Percentiles rank a stretch among this genome's conserved stretches.
Conservation (phyloP, 164 flowering plant species). For the Tinospora cordifolia region DNA sequence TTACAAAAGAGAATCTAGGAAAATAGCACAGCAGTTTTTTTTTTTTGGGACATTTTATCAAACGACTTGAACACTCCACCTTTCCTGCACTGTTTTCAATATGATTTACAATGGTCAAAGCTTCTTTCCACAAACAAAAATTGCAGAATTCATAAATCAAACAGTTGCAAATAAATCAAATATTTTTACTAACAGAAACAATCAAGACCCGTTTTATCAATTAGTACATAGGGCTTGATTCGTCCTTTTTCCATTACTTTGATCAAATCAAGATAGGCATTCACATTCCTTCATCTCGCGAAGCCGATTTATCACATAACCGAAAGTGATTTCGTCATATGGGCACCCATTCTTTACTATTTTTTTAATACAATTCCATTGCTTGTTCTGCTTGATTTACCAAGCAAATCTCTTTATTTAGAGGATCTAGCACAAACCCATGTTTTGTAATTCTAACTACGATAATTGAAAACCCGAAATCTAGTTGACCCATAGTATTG, state of each 20-base stretch:
- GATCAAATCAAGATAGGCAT: not conserved
- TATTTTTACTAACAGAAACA: too few species aligned
- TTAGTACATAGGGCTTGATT: not conserved
- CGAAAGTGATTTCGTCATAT: constrained; percentile 1
- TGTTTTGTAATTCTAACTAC: not conserved
- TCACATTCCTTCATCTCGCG: not conserved
- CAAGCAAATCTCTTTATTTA: not conserved
- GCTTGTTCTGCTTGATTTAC: not conserved
- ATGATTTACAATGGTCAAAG: not conserved
- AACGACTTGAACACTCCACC: not conserved
- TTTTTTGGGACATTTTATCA: not conserved
- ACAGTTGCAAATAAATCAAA: constrained; percentile 4
- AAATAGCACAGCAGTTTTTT: too few species aligned
- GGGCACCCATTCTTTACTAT: not conserved
- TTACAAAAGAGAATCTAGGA: too few species aligned
- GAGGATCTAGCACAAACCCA: constrained; percentile 2
- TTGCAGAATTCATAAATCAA: not conserved
- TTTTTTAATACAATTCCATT: not conserved
- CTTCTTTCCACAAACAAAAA: not conserved
- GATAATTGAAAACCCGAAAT: constrained; percentile 5
- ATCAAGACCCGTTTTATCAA: not conserved
- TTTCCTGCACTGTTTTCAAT: not conserved
- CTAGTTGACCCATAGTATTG: not conserved
- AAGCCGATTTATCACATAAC: not conserved
- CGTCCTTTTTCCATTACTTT: not conserved